Evolutionary conservation across 148 eudicot species (phyloP).

Genomic region (Gaultheria prostrata): DNA sequence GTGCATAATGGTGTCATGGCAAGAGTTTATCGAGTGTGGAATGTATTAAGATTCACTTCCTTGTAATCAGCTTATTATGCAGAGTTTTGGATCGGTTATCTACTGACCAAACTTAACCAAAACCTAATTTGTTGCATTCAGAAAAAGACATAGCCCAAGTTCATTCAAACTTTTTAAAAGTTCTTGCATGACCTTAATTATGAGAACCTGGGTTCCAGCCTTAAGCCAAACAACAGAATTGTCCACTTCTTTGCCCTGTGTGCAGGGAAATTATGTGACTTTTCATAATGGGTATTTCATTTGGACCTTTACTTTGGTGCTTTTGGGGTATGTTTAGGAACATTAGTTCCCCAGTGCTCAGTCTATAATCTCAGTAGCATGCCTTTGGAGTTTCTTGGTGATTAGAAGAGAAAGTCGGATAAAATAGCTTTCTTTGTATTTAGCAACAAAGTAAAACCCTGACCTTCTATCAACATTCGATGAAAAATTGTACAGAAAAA

Average conservation of each 20-base stretch:
- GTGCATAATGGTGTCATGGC: not conserved
- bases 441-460: too few relatives aligned
- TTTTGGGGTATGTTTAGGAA: not conserved
- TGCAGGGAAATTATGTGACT: not conserved
- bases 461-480: not conserved
- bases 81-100: not conserved
- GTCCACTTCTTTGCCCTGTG: not conserved
- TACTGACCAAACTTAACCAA: not conserved
- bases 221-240: not conserved
- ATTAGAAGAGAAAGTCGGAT: not conserved
- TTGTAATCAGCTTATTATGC: not conserved
- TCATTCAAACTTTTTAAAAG: not conserved
- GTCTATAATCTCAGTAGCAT: not conserved
- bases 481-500: not conserved
- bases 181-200: not conserved
- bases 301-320: not conserved
- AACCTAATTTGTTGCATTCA: not conserved
- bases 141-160: not conserved
- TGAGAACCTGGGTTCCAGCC: not conserved
- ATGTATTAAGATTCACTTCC: not conserved
- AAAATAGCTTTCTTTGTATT: not conserved
- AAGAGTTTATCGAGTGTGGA: not conserved
- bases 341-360: not conserved
- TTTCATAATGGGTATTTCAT: not conserved
- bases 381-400: not conserved